Percentiles rank a stretch among this genome's conserved stretches.
phyloP scores from a whole-genome alignment of 208 protist genomes.

The Paratrypanosoma confusum region DNA sequence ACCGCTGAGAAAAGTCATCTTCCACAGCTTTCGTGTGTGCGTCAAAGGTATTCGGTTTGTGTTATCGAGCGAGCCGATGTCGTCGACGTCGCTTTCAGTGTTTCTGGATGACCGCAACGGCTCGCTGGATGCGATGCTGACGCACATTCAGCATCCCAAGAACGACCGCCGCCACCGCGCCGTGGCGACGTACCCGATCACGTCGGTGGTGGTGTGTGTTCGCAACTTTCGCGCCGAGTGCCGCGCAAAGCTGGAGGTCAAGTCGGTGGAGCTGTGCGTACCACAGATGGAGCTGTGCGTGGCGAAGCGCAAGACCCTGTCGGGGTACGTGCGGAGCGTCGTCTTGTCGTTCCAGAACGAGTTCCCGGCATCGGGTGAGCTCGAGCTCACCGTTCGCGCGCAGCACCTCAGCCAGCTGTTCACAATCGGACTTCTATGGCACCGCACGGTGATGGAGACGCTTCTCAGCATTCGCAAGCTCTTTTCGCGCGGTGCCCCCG shows the following conservation, averaged over 20 bases:
- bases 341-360: no score
- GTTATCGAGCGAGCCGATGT: slow-evolving; percentile 51
- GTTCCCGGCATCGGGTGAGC: no score
- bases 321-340: no score
- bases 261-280: slow-evolving; percentile 67
- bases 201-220: slow-evolving; percentile 33
- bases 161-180: slow-evolving; percentile 3
- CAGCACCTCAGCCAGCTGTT: slow-evolving; percentile 69
- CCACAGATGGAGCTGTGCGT: slow-evolving; percentile 35
- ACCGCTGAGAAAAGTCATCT: neutral
- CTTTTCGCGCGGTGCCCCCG: slow-evolving; percentile 16
- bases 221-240: slow-evolving; percentile 53
- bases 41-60: slow-evolving; percentile 48
- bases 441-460: slow-evolving; percentile 13
- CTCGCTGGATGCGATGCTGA: slow-evolving; percentile 22
- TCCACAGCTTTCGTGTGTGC: slow-evolving; percentile 38
- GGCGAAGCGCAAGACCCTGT: slow-evolving; percentile 35
- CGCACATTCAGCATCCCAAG: no score
- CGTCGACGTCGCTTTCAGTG: slow-evolving; percentile 50
- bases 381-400: slow-evolving; percentile 48
- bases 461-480: slow-evolving; percentile 22
- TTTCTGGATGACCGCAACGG: slow-evolving; percentile 50
- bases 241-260: slow-evolving; percentile 80
- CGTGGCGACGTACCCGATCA: slow-evolving; percentile 10
- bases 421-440: slow-evolving; percentile 56